A percentile compares a stretch with the other conserved stretches of the same genome.
Evolutionary conservation across 2,329 filamentous ascomycete genomes (phyloP).

Genomic region (Raffaelea deltoideospora): DNA sequence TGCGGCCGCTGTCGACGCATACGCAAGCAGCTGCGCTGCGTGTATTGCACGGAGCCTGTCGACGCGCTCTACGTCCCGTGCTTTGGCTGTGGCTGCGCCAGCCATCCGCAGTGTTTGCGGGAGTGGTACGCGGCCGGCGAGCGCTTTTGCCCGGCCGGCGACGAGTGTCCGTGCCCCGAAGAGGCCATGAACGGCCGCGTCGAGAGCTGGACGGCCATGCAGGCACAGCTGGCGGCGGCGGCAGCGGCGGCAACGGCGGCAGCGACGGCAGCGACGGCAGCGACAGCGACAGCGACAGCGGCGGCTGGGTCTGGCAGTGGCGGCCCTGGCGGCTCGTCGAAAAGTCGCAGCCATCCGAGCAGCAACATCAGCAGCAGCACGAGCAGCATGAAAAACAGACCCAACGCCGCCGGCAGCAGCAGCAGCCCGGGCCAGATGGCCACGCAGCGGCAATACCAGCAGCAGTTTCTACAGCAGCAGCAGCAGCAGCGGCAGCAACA

Average conservation of each 20-base stretch:
- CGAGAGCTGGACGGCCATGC: conserved; percentile 45
- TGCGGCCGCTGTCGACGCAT: conserved; percentile 36
- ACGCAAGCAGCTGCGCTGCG: conserved; percentile 44
- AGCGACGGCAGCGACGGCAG: neutral
- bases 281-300: neutral
- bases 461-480: no score
- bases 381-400: no score
- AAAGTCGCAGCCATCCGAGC: no score
- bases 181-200: conserved; percentile 41
- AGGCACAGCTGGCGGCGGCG: conserved; percentile 19
- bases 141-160: conserved; percentile 43
- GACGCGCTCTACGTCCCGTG: conserved; percentile 45
- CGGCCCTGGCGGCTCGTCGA: no score
- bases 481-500: no score
- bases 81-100: conserved; percentile 46
- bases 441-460: no score
- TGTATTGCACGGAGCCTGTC: conserved; percentile 47
- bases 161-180: conserved; percentile 46
- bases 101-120: conserved; percentile 41
- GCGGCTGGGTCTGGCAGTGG: no score
- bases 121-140: conserved; percentile 45
- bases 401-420: no score
- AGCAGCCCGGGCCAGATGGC: no score
- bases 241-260: neutral
- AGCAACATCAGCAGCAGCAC: no score